Evolutionary conservation across 129 eudicot species (phyloP), one percentile per base, ranked within the genome.

Genomic region (Daucus carota): DNA sequence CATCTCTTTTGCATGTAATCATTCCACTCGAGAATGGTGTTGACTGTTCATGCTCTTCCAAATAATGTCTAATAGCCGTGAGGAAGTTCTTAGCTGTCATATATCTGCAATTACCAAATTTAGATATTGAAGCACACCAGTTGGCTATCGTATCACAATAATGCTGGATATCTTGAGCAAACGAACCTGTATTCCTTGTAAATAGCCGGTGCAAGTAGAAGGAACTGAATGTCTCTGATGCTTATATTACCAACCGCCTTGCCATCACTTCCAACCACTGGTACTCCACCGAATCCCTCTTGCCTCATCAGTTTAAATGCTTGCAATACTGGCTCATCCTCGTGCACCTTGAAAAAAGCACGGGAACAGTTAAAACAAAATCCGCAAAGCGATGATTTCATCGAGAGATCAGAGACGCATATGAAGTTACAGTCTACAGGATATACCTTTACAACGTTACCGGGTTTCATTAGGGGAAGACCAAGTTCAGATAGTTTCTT

Each of bases 171-270:
- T 24, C 2, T 29, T 77, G 71, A n/a, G 22, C 41, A 3, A 31
- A 83, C 82, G 33, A 50, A 92, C 98, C 98, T 90, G 91, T 83
- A 86, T 47, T 90, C 90, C 86, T 84, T 93, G 89, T 93, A 93
- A 70, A 93, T 90, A 47, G 89, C 90, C 0, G 98, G 96, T 69
- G 98, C 90, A 57, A 86, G 86, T 74, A 93, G 82, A 77, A 93
- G 93, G 84, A 86, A 93, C 73, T 93, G 98, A 26, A 90, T 88
- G 70, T 93, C 98, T 78, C 97, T 78, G 75, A 93, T 88, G 83
- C 98, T 93, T 77, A 93, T 93, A 83, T 90, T 93, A 70, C 97
- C 98, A 66, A 90, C 84, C 18, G 96, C 88, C 80, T 93, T 93
- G 33, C 96, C 97, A 73, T 69, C 86, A 50, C 86, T 84, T 75